A percentile compares a stretch with the other conserved stretches of the same genome.
Conservation (phyloP, 2,329 filamentous ascomycete genomes). For the Thielaviopsis ethacetica region DNA sequence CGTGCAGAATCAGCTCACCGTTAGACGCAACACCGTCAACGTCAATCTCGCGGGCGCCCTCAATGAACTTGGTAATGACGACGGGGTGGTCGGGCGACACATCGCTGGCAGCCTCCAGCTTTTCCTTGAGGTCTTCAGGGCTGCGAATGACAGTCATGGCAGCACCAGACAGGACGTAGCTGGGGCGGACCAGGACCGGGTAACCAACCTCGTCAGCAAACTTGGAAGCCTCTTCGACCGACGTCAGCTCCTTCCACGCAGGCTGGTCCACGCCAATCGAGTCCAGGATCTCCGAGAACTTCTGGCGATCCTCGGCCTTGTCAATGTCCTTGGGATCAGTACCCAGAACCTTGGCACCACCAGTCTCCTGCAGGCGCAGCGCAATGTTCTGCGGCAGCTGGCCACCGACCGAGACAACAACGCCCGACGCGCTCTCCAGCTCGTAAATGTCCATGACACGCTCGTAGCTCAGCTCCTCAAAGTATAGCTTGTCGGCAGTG, state of each 20-base stretch:
- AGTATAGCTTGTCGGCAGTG: constrained; percentile 80
- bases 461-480: constrained; percentile 92
- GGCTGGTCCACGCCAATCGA: constrained; percentile 95
- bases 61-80: constrained; percentile 96
- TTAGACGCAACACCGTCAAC: constrained; percentile 81
- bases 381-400: constrained; percentile 97
- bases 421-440: constrained; percentile 66
- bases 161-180: constrained; percentile 90
- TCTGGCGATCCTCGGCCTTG: constrained; percentile 94
- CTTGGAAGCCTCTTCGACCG: constrained; percentile 67
- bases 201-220: constrained; percentile 80
- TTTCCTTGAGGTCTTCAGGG: constrained; percentile 80
- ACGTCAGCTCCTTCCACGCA: constrained; percentile 93
- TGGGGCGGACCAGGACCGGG: constrained; percentile 86
- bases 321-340: constrained; percentile 91
- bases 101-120: constrained; percentile 74
- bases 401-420: constrained; percentile 90
- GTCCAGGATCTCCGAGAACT: constrained; percentile 94
- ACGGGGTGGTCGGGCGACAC: constrained; percentile 96
- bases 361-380: constrained; percentile 78
- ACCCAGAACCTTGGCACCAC: constrained; percentile 78
- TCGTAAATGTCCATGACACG: constrained; percentile 99
- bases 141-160: constrained; percentile 95
- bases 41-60: constrained; percentile 91
- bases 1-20: constrained; percentile 78